A percentile compares a stretch with the other conserved stretches of the same genome.
Conservation (phyloP, 805 yeast species). For the Nakazawaea laoshanensis region DNA sequence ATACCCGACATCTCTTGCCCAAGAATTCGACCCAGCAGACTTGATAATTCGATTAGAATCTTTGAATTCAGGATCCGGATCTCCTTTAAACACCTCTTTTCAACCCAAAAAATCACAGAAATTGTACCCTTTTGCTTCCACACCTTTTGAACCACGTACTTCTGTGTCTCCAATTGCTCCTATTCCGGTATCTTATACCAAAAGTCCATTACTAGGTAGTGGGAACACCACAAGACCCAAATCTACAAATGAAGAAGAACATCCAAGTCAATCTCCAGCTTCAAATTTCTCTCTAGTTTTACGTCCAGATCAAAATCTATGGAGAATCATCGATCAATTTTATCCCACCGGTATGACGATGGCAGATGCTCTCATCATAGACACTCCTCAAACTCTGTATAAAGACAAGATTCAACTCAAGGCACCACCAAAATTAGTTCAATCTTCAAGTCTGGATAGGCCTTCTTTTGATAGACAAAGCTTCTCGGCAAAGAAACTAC, state of each 20-base stretch:
- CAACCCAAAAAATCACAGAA: background rate
- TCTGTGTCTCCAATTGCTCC: slow-evolving; percentile 22
- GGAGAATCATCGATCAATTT: slow-evolving; percentile 46
- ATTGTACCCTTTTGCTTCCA: slow-evolving; percentile 7
- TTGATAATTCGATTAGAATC: slow-evolving; percentile 27
- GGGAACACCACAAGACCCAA: background rate
- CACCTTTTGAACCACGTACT: too few relatives aligned
- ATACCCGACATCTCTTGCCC: slow-evolving; percentile 59
- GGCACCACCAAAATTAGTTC: too few relatives aligned
- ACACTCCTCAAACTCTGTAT: too few relatives aligned
- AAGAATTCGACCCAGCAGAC: slow-evolving; percentile 64
- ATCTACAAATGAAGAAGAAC: background rate
- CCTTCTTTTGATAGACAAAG: too few relatives aligned
- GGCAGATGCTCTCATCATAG: slow-evolving; percentile 57
- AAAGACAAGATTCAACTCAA: too few relatives aligned
- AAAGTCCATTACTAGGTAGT: slow-evolving; percentile 15
- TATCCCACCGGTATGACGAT: slow-evolving; percentile 64
- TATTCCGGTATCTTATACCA: slow-evolving; percentile 17
- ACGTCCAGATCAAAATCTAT: slow-evolving; percentile 57
- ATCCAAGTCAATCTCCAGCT: slow-evolving; percentile 6
- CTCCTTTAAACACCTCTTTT: slow-evolving; percentile 2
- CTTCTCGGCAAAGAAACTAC: too few relatives aligned
- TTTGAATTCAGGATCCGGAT: background rate
- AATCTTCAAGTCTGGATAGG: too few relatives aligned
- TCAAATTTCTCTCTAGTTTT: slow-evolving; percentile 15